A percentile compares a stretch with the other conserved stretches of the same genome.
phyloP scores from a whole-genome alignment of 139 green algal genomes.

The Picochlorum sp. region DNA sequence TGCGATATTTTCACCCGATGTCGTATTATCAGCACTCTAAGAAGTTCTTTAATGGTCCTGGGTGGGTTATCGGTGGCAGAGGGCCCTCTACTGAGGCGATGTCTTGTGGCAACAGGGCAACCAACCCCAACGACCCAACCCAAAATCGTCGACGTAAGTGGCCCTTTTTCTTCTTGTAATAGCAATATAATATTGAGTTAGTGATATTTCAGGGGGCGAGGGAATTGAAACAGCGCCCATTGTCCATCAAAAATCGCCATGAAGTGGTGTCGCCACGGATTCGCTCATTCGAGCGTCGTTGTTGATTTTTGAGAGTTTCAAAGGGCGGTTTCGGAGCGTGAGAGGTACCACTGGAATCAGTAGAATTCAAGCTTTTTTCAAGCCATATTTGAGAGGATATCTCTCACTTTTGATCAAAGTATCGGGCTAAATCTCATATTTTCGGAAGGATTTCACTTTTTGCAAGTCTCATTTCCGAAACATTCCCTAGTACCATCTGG shows the following conservation, averaged over 20 bases:
- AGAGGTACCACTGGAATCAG: neutral
- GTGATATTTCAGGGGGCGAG: neutral
- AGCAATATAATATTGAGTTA: neutral
- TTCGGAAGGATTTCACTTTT: slow-evolving; percentile 4
- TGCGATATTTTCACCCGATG: neutral
- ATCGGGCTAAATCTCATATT: slow-evolving; percentile 2
- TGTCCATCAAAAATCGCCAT: neutral
- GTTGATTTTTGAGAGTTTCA: slow-evolving; percentile 1
- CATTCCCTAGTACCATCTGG: no score
- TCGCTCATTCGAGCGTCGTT: neutral
- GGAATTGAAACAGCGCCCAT: neutral
- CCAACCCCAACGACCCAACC: neutral
- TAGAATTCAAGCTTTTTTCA: neutral
- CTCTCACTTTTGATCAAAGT: slow-evolving; percentile 2
- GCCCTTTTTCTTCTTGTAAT: neutral
- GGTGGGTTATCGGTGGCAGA: neutral
- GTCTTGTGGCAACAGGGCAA: neutral
- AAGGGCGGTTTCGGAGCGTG: neutral
- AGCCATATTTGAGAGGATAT: neutral
- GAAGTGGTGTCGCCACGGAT: neutral
- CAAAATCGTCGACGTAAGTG: neutral
- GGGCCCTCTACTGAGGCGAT: neutral
- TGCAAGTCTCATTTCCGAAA: slow-evolving; percentile 4
- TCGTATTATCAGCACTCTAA: neutral
- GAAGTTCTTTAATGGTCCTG: neutral